Evolutionary conservation across 2,329 filamentous ascomycete species (phyloP).

Genomic region (Neonectria faginata): DNA sequence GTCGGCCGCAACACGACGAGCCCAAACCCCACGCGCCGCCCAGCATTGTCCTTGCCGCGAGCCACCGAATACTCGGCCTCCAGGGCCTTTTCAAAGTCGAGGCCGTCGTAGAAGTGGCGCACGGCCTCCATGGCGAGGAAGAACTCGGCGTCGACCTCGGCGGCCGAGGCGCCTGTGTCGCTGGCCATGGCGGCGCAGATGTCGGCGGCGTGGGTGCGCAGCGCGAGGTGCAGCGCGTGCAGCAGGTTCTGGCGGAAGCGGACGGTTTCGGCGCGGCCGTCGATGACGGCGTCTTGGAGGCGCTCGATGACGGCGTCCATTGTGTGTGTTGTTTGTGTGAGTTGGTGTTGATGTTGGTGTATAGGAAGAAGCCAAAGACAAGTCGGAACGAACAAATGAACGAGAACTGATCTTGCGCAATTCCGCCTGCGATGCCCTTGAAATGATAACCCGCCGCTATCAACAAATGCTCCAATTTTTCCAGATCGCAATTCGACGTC

Average conservation of each 20-base stretch:
- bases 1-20: slow-evolving; percentile 38
- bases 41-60: slow-evolving; percentile 26
- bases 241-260: no score
- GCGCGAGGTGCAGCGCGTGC: no score
- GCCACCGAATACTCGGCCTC: slow-evolving; percentile 35
- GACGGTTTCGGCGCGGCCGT: no score
- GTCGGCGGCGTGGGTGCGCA: no score
- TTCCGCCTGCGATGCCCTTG: background rate
- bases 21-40: slow-evolving; percentile 29
- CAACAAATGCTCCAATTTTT: background rate
- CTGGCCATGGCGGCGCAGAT: no score
- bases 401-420: background rate
- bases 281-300: no score
- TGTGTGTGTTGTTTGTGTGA: background rate
- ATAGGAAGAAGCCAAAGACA: background rate
- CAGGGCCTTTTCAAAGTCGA: slow-evolving; percentile 28
- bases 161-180: no score
- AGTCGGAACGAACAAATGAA: background rate
- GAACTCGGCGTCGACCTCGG: no score
- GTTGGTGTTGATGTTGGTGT: background rate
- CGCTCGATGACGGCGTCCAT: slow-evolving; percentile 28
- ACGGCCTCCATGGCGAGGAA: slow-evolving; percentile 28
- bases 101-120: slow-evolving; percentile 26
- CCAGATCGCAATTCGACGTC: background rate
- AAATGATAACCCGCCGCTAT: background rate